A percentile compares a stretch with the other conserved stretches of the same genome.
These are phyloP conservation scores for Canna indica DNA, from an alignment of 176 grass and related monocot genomes.

Conservation along the genomic window DNA sequence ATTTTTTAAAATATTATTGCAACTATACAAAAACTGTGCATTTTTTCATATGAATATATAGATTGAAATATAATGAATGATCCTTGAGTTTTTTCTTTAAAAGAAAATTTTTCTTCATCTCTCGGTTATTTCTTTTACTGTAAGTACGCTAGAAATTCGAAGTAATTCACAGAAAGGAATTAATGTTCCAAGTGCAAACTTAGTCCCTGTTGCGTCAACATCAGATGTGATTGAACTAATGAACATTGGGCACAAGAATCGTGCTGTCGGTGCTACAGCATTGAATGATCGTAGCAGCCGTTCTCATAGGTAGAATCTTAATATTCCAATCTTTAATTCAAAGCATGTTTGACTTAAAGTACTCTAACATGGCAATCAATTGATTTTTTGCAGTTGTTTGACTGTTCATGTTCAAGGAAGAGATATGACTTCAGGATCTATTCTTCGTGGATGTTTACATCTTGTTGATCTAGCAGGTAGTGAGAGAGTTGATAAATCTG, in stretches of 20 bases:
- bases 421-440: conserved; percentile 66
- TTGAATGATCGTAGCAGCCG: conserved; percentile 96
- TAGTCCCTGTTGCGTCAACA: conserved; percentile 66
- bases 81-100: not conserved
- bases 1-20: not conserved
- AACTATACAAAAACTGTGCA: conserved; percentile 13
- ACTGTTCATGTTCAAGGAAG: conserved; percentile 98
- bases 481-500: conserved; percentile 93
- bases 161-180: conserved; percentile 94
- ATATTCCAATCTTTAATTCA: not conserved
- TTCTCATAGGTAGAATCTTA: conserved; percentile 71
- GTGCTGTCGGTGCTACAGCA: conserved; percentile 78
- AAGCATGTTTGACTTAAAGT: not conserved
- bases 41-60: not conserved
- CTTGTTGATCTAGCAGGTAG: conserved; percentile 98
- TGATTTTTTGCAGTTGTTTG: conserved; percentile 56
- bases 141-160: conserved; percentile 78
- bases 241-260: conserved; percentile 87
- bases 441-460: conserved; percentile 94
- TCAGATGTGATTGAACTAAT: conserved; percentile 89
- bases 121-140: conserved; percentile 49
- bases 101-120: not conserved
- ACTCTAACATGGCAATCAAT: conserved; percentile 21
- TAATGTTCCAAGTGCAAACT: conserved; percentile 86
- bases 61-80: not conserved